These are phyloP conservation scores for Saccharomycopsis sp. DNA, from an alignment of 805 yeast genomes.

Conservation along the genomic window DNA sequence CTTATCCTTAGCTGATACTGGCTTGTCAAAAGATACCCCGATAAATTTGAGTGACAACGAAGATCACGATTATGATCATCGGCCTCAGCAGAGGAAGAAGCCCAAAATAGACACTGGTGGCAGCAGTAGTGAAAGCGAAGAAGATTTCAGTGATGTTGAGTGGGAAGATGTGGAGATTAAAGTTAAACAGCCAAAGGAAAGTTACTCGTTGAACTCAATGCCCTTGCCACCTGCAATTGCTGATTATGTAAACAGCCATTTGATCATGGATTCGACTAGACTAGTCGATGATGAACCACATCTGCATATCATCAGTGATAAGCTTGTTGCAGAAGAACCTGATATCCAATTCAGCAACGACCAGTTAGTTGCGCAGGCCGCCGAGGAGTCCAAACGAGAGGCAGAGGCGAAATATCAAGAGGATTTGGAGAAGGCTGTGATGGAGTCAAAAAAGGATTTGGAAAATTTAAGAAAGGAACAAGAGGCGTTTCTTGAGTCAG, in stretches of 20 bases:
- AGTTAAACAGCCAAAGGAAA: constrained; percentile 25
- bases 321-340: constrained; percentile 18
- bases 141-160: constrained; percentile 43
- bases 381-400: constrained; percentile 5
- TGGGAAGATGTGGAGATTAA: constrained; percentile 64
- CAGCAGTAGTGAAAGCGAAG: constrained; percentile 32
- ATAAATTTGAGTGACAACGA: constrained; percentile 43
- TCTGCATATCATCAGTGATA: constrained; percentile 25
- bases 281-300: constrained; percentile 21
- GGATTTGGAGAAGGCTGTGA: constrained; percentile 40
- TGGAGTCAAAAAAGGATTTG: constrained; percentile 38
- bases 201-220: constrained; percentile 37
- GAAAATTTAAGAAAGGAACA: constrained; percentile 25
- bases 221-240: constrained; percentile 30
- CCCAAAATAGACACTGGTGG: constrained; percentile 18
- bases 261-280: constrained; percentile 14
- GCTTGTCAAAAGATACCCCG: constrained; percentile 38
- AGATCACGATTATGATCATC: constrained; percentile 3
- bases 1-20: constrained; percentile 47
- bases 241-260: constrained; percentile 23
- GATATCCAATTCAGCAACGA: constrained; percentile 27
- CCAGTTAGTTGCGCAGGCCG: constrained; percentile 1
- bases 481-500: constrained; percentile 18
- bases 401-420: constrained; percentile 31
- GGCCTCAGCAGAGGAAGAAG: constrained; percentile 14